phyloP scores from a whole-genome alignment of 169 alveolate genomes.

The Babesia bigemina region DNA sequence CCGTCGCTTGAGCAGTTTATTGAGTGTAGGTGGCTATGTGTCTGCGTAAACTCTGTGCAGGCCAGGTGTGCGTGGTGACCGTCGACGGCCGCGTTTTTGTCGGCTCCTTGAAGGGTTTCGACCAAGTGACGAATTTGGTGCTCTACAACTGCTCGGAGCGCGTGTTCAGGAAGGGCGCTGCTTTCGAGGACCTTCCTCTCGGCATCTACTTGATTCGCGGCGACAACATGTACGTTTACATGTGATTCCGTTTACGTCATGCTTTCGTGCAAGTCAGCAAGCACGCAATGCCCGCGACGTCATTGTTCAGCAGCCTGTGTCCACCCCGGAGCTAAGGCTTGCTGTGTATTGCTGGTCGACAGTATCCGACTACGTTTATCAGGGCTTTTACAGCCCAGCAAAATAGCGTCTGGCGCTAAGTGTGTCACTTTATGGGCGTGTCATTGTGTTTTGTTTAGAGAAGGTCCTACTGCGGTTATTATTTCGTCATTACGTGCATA shows the following conservation, averaged over 20 bases:
- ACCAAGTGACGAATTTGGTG: slow-evolving; percentile 86
- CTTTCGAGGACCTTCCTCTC: slow-evolving; percentile 81
- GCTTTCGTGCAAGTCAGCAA: not conserved
- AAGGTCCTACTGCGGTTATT: too few species aligned
- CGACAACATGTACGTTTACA: slow-evolving; percentile 76
- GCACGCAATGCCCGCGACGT: too few species aligned
- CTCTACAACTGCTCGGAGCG: slow-evolving; percentile 84
- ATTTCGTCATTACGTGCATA: too few species aligned
- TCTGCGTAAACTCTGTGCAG: slow-evolving; percentile 38
- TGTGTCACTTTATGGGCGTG: too few species aligned
- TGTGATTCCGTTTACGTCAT: not conserved
- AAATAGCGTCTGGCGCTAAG: too few species aligned
- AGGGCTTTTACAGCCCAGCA: too few species aligned
- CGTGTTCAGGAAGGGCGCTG: slow-evolving; percentile 78
- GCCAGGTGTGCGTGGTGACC: slow-evolving; percentile 83
- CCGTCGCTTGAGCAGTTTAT: slow-evolving; percentile 70
- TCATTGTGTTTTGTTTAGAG: too few species aligned
- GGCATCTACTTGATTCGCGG: slow-evolving; percentile 84
- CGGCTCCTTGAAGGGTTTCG: slow-evolving; percentile 87
- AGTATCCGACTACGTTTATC: too few species aligned
- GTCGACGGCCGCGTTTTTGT: slow-evolving; percentile 87
- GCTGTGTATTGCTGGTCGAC: too few species aligned
- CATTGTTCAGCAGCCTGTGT: too few species aligned
- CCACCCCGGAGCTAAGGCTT: too few species aligned
- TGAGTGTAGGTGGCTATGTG: slow-evolving; percentile 35